Base-by-base conservation (phyloP, 257 asterid species). In the Salvia miltiorrhiza region DNA sequence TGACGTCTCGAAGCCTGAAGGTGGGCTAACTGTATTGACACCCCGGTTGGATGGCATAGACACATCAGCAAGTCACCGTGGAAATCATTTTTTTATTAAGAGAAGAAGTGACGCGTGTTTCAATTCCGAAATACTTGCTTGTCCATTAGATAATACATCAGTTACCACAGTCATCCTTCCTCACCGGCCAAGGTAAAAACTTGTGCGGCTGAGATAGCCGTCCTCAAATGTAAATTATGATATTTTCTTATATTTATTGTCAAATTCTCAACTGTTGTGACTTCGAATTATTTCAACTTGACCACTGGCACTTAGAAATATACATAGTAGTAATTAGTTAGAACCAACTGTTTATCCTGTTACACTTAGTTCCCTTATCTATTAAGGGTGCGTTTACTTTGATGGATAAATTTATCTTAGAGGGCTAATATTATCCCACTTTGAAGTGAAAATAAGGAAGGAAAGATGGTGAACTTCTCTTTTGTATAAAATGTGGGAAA, bases 41-140 rank as follows among this genome's bases (percentile, higher is more conserved):
- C 90, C 88, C 4, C 88, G 90, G 30, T 53, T 83, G 80, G 86
- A 81, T 76, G 96, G 98, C 49, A 74, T 79, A 73, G 97, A 85
- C 78, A 87, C 97, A 56, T 76, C 94, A 65, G 94, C 82, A 73
- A 90, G 94, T 82, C 98, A 93, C 76, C 90, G 91, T n/a, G 98
- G 98, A 71, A 78, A 87, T 80, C 94, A 88, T 81, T 90, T 93
- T 78, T 88, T 93, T 72, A 78, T 93, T 48, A 81, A 80, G 73
- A 83, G 90, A 79, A 90, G 95, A 80, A 90, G 91, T 76, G 94
- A 88, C 17, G 89, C 85, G 61, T 85, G 93, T 79, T 87, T 77
- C 76, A 93, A 93, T 76, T 90, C 97, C 9, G 96, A 93, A 78
- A 65, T 93, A 71, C 84, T 90, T 74, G 94, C 83, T 60, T 93